These are phyloP conservation scores for Psophocarpus tetragonolobus DNA, from an alignment of 306 rosid species.

Conservation along the genomic window DNA sequence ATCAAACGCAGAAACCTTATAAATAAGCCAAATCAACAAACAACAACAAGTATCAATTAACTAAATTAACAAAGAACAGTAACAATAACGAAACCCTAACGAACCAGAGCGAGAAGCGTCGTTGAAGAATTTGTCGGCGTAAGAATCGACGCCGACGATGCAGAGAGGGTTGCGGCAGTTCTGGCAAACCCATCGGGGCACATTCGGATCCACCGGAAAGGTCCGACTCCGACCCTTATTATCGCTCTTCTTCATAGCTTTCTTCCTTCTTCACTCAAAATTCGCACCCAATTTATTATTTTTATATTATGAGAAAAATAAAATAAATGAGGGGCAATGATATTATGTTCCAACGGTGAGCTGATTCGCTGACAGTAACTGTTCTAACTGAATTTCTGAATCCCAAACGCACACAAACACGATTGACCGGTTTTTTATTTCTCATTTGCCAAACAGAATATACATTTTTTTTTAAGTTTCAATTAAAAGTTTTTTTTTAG, in stretches of 20 bases:
- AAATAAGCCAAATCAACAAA: conserved; percentile 16
- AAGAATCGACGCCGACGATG: conserved; percentile 85
- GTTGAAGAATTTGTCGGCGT: conserved; percentile 77
- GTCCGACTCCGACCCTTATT: conserved; percentile 59
- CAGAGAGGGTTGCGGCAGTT: conserved; percentile 82
- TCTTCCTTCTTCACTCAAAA: background rate
- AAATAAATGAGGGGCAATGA: background rate
- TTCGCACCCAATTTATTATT: background rate
- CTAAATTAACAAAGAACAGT: too few species aligned
- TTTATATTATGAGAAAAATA: background rate
- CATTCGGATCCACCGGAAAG: conserved; percentile 76
- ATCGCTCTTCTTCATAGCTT: conserved; percentile 36
- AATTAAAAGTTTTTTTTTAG: too few species aligned
- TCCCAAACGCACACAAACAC: too few species aligned
- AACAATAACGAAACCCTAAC: conserved; percentile 20
- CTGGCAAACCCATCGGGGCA: conserved; percentile 90
- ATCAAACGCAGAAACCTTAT: too few species aligned
- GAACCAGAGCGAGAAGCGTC: conserved; percentile 86
- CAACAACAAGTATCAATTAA: too few species aligned
- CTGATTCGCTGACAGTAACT: background rate
- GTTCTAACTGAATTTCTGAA: too few species aligned
- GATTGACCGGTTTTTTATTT: too few species aligned
- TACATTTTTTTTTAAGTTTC: too few species aligned
- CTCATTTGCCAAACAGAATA: too few species aligned
- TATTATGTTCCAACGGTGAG: background rate